These are phyloP conservation scores for Bipolaris oryzae DNA, from an alignment of 2,329 filamentous ascomycete species.

Conservation along the genomic window DNA sequence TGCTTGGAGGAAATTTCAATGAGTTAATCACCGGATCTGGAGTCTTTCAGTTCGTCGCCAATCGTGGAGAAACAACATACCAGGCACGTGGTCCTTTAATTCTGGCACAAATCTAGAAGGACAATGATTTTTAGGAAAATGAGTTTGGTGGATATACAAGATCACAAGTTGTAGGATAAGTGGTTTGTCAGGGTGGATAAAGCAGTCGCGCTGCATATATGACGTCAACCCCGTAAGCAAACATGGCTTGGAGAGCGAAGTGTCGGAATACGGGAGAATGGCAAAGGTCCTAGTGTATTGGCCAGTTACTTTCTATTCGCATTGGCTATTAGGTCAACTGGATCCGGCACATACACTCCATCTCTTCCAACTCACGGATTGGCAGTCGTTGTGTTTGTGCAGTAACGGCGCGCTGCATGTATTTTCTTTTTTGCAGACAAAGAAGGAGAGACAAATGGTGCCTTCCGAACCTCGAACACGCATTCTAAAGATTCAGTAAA, in stretches of 20 bases:
- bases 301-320: not conserved
- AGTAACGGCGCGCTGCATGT: no score
- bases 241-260: not conserved
- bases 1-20: not conserved
- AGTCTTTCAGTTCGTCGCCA: not conserved
- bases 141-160: not conserved
- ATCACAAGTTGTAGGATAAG: not conserved
- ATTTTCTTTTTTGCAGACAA: no score
- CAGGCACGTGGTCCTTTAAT: not conserved
- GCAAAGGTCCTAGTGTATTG: not conserved
- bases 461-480: no score
- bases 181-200: not conserved
- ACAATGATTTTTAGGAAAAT: not conserved
- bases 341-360: no score
- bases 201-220: not conserved
- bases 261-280: not conserved
- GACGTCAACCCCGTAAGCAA: not conserved
- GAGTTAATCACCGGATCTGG: not conserved
- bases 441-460: no score
- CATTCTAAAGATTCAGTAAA: no score
- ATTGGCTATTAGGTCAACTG: not conserved
- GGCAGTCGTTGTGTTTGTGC: no score
- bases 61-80: not conserved
- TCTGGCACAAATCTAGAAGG: no score
- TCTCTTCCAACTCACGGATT: no score